Evolutionary conservation across 1,284 basidiomycete genomes (phyloP).

Genomic region (Naganishia sp.): DNA sequence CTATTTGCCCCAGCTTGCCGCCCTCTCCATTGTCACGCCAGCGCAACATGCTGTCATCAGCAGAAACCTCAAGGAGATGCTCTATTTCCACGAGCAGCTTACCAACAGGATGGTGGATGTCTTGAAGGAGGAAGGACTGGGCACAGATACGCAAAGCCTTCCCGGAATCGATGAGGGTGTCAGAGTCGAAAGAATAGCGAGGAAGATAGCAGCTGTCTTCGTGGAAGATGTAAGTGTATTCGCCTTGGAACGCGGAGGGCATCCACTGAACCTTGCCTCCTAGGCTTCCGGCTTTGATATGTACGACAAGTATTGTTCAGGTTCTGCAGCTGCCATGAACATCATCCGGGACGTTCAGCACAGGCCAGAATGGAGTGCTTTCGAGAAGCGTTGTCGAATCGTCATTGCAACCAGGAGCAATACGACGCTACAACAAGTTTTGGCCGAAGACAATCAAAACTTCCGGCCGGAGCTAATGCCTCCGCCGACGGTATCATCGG

Average conservation of each 20-base stretch:
- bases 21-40: slow-evolving; percentile 50
- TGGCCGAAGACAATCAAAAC: slow-evolving; percentile 43
- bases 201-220: slow-evolving; percentile 64
- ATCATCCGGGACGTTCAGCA: slow-evolving; percentile 65
- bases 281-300: slow-evolving; percentile 72
- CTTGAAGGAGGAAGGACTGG: slow-evolving; percentile 59
- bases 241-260: neutral
- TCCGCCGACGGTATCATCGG: slow-evolving; percentile 30
- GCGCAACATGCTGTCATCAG: slow-evolving; percentile 56
- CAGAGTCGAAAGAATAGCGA: slow-evolving; percentile 58
- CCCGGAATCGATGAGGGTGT: slow-evolving; percentile 37
- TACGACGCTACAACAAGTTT: slow-evolving; percentile 43
- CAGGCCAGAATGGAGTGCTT: slow-evolving; percentile 71
- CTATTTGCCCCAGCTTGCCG: slow-evolving; percentile 55
- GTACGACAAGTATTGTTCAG: slow-evolving; percentile 81
- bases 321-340: slow-evolving; percentile 75
- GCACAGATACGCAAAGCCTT: slow-evolving; percentile 42
- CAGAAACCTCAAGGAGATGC: slow-evolving; percentile 72
- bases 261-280: slow-evolving; percentile 23
- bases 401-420: slow-evolving; percentile 55
- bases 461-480: slow-evolving; percentile 30
- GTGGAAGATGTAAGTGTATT: slow-evolving; percentile 62
- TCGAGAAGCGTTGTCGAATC: slow-evolving; percentile 69
- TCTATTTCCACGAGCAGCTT: slow-evolving; percentile 71
- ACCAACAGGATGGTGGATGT: slow-evolving; percentile 58